Conservation (phyloP, 768 basidiomycete genomes). For the Phylloporus rhodoxanthus region DNA sequence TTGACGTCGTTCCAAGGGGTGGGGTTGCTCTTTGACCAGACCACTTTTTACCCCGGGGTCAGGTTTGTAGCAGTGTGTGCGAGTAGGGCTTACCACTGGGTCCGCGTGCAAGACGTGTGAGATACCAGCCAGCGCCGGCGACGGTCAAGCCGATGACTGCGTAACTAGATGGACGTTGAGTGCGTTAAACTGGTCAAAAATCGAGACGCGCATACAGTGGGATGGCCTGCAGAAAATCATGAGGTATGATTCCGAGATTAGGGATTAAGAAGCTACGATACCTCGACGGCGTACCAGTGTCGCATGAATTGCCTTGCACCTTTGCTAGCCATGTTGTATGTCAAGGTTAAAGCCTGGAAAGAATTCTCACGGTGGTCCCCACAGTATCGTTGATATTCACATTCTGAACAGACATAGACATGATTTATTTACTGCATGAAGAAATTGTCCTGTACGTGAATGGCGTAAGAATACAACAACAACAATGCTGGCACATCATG, state of each 20-base stretch:
- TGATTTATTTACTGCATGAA: slow-evolving; percentile 25
- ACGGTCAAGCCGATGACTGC: slow-evolving; percentile 45
- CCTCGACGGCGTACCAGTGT: slow-evolving; percentile 45
- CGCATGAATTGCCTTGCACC: slow-evolving; percentile 29
- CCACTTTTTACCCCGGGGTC: slow-evolving; percentile 31
- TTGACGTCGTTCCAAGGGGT: slow-evolving; percentile 85
- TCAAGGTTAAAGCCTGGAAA: background rate
- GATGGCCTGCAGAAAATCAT: slow-evolving; percentile 35
- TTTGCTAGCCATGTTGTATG: slow-evolving; percentile 22
- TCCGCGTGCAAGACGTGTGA: slow-evolving; percentile 55
- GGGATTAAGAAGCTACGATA: slow-evolving; percentile 11
- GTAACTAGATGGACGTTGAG: slow-evolving; percentile 33
- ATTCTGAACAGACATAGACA: slow-evolving; percentile 17
- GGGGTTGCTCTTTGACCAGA: slow-evolving; percentile 70
- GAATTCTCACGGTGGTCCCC: slow-evolving; percentile 16
- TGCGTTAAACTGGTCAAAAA: slow-evolving; percentile 2
- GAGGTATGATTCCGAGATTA: background rate
- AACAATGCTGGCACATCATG: slow-evolving; percentile 25
- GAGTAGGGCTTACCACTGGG: slow-evolving; percentile 39
- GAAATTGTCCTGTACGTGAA: slow-evolving; percentile 21
- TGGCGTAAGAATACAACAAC: slow-evolving; percentile 27
- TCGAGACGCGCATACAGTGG: slow-evolving; percentile 37
- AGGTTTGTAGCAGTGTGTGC: background rate
- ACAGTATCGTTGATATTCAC: background rate
- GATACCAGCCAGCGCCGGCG: slow-evolving; percentile 62